Evolutionary conservation across 2,329 filamentous ascomycete genomes (phyloP).

Genomic region (Diaporthe helianthi): DNA sequence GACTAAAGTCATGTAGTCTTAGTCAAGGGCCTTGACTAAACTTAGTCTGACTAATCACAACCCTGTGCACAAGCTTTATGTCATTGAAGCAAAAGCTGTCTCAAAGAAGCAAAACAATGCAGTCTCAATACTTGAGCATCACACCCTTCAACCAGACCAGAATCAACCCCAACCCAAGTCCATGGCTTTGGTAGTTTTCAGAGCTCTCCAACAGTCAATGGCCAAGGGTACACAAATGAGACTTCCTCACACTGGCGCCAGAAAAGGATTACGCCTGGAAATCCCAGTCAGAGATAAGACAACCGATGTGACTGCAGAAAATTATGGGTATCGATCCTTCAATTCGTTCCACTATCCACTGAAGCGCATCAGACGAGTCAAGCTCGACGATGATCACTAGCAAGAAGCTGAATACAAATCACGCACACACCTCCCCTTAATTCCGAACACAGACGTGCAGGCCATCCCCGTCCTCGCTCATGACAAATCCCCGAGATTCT

Average conservation of each 20-base stretch:
- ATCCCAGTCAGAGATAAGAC: neutral
- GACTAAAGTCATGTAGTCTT: too few relatives aligned
- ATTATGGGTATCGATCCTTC: conserved; percentile 23
- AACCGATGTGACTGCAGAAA: neutral
- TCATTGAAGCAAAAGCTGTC: neutral
- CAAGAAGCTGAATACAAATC: conserved; percentile 11
- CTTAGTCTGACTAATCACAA: too few relatives aligned
- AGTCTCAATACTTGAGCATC: too few relatives aligned
- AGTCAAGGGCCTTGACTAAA: too few relatives aligned
- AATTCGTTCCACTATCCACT: conserved; percentile 19
- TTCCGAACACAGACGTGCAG: neutral
- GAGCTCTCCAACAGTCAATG: neutral
- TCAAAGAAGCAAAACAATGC: neutral
- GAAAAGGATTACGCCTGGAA: neutral
- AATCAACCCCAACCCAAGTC: too few relatives aligned
- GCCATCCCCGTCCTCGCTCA: neutral
- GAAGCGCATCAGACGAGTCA: conserved; percentile 5
- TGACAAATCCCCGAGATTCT: neutral
- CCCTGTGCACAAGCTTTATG: neutral
- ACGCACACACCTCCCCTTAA: conserved; percentile 3
- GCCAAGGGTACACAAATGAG: neutral
- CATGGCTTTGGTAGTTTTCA: neutral
- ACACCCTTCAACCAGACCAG: too few relatives aligned
- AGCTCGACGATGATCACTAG: conserved; percentile 3
- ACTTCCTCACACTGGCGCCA: neutral